Base-by-base conservation (phyloP, 2,329 filamentous ascomycete genomes). In the Scedosporium apiospermum region DNA sequence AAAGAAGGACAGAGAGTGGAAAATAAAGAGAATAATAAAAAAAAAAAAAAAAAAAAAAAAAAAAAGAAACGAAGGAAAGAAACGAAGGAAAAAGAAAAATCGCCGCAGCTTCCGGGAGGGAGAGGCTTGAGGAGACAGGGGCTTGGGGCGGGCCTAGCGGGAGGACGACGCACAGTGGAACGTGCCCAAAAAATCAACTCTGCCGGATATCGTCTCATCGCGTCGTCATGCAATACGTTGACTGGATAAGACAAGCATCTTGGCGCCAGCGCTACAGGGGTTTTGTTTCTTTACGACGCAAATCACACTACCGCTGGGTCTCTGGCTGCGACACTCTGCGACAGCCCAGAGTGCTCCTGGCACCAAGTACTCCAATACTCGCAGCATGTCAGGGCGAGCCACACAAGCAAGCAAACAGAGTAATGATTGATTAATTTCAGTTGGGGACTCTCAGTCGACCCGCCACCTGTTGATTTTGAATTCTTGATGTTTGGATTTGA, bases 71-170 rank as follows among this genome's bases (percentile, higher is more conserved):
- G 16, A 44, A 12, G 23, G 26, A 16, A 14, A 23, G 14, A 46
- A 18, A 21, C 16, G 18, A 44, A 14, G 16, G 16, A 42, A 44
- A 46, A 30, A 23, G 42, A 46, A 27, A 23, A 44, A 42, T 44
- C 38, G 42, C 58, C 58, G 51, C 51, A 55, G 51, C 51, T 23
- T 55, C 51, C 51, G 51, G 51, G 51, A 55, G 51, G 51, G 51
- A 55, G 34, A 12, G 10, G 34, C 34, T 38, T 38, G 34, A 9
- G 30, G 30, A 38, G 30, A 38, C 30, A 38, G 30, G 30, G 30
- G 30, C 9, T 38, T 38, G 9, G 34, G 34, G 34, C 34, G 34
- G 34, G 34, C 23, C 51, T 55, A 55, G 51, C 34, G 34, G 34
- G 34, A 38, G 34, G 34, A 38, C 51, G 34, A 38, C 51, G 51